phyloP scores from a whole-genome alignment of 495 filamentous ascomycete species.

The Lasiosphaeria hispida region DNA sequence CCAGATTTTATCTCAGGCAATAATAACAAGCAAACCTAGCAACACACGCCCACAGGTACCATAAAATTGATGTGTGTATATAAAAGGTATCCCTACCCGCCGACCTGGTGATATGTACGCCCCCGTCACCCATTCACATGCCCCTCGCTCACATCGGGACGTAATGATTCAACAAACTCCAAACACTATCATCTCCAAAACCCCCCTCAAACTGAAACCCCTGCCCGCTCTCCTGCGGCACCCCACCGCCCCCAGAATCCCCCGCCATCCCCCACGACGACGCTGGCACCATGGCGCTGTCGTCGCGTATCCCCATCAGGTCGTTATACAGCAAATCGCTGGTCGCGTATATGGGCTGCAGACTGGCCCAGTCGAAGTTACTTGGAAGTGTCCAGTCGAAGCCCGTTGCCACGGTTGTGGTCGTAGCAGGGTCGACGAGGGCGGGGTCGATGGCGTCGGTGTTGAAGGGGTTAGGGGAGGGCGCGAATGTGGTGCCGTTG shows the following conservation, averaged over 20 bases:
- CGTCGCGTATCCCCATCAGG: conserved; percentile 34
- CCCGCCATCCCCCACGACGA: conserved; percentile 6
- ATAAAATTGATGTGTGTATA: too few species aligned
- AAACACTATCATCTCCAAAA: conserved; percentile 53
- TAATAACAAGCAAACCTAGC: too few species aligned
- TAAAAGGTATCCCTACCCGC: too few species aligned
- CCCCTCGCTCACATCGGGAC: conserved; percentile 9
- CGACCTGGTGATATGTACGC: too few species aligned
- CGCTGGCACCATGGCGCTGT: conserved; percentile 1
- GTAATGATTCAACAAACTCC: conserved; percentile 53
- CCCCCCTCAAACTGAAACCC: conserved; percentile 44
- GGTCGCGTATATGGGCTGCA: conserved; percentile 54
- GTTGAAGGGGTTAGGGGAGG: neutral
- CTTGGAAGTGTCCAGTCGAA: conserved; percentile 29
- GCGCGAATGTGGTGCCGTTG: neutral
- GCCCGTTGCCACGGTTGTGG: conserved; percentile 1
- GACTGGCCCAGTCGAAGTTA: conserved; percentile 45
- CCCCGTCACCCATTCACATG: too few species aligned
- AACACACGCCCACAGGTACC: too few species aligned
- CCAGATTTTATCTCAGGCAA: too few species aligned
- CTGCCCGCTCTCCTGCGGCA: conserved; percentile 17
- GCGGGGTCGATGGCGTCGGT: neutral
- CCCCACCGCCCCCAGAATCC: neutral
- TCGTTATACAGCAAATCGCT: conserved; percentile 54
- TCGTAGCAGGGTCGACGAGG: neutral